Percentiles rank a stretch among this genome's conserved stretches.
Conservation (phyloP, 225 moss, liverwort and hornwort species). For the Ulota crispa region DNA sequence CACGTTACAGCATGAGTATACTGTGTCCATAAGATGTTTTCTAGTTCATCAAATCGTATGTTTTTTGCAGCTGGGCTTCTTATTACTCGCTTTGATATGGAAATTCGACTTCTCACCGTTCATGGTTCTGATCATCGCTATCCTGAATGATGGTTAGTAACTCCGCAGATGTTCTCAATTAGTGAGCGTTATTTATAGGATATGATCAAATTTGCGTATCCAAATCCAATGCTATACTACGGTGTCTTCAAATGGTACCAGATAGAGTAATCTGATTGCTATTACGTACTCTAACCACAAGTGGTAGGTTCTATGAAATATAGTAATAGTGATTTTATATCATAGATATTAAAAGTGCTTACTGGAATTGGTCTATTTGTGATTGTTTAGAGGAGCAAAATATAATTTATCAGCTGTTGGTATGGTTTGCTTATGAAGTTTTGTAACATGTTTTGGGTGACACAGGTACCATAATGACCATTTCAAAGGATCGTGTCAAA, state of each 20-base stretch:
- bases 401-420: background rate
- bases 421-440: background rate
- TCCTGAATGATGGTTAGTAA: conserved; percentile 72
- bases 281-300: background rate
- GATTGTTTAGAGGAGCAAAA: background rate
- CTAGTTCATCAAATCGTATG: background rate
- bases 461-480: conserved; percentile 88
- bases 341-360: background rate
- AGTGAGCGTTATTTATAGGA: background rate
- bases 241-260: background rate
- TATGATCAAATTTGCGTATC: background rate
- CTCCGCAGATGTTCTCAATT: background rate
- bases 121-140: conserved; percentile 75
- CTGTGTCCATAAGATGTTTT: background rate
- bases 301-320: background rate
- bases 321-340: background rate
- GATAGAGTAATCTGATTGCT: background rate
- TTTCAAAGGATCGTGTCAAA: conserved; percentile 83
- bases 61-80: conserved; percentile 58
- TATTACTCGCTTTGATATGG: conserved; percentile 70
- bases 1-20: background rate
- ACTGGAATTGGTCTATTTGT: background rate
- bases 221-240: background rate
- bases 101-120: conserved; percentile 76
- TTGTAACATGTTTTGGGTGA: conserved; percentile 10